Base-by-base conservation (phyloP, 345 rosid genomes). In the Theobroma cacao region DNA sequence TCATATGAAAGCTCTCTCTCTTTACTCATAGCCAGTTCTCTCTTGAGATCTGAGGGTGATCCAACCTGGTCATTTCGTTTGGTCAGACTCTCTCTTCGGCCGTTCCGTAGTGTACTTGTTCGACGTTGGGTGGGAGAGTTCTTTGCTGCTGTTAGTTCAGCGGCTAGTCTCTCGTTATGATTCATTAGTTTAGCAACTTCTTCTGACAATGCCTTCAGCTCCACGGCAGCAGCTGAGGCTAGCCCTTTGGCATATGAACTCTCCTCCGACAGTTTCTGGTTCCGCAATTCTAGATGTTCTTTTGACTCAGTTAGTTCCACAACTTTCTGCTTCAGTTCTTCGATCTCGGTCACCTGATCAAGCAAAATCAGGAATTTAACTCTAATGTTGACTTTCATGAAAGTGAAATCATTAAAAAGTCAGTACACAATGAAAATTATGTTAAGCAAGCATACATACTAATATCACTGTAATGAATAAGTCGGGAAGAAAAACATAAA, bases 141-240 rank as follows among this genome's bases (percentile, higher is more conserved):
- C 90, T 90, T 97, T 7, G 77, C 77, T 10, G 98, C 79, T 75
- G 90, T 85, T 75, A 92, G 77, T 85, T 97, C 98, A 22, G 91
- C 85, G 53, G 89, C 81, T 81, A 91, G 86, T 86, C 88, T 84
- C 80, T 94, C 99, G 5, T 97, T 97, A 24, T 90, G 94, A 80
- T 91, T 90, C 98, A 97, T 92, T 28, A 97, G 97, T 84, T 97
- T 97, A 56, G 98, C 90, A 14, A 96, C 94, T 90, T 96, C 98
- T 82, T 94, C 99, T 2, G 98, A 94, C 71, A 96, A 84, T 79
- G 98, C 99, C 86, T 96, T 96, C 68, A 96, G 99, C 87, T 96
- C 99, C 20, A 97, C 99, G n/a, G 99, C 99, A 76, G 99, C 99
- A 73, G 99, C 99, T 69, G 99, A 97, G 80, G 98, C 99, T 79